phyloP scores from a whole-genome alignment of 768 basidiomycete species.

The Agrocybe pediades region DNA sequence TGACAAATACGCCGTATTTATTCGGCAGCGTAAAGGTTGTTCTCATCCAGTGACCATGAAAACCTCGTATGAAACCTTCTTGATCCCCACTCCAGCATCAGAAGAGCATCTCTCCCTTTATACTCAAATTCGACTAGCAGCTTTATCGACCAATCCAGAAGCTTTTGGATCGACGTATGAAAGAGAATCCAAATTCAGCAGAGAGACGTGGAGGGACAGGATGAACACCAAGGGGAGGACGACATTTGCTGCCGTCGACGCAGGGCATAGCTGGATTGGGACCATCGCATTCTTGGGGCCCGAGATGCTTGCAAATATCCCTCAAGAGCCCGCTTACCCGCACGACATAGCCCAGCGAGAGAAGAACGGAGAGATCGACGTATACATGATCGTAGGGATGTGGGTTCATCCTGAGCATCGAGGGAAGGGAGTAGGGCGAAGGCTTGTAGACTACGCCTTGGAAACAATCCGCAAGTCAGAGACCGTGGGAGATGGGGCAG shows the following conservation, averaged over 20 bases:
- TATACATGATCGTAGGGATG: slow-evolving; percentile 14
- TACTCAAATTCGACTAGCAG: slow-evolving; percentile 5
- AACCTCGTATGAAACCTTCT: neutral
- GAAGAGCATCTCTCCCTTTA: neutral
- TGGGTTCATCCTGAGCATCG: slow-evolving; percentile 13
- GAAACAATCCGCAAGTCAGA: neutral
- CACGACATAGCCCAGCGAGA: neutral
- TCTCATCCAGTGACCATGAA: too few relatives aligned
- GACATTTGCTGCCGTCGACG: slow-evolving; percentile 1
- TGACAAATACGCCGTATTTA: too few relatives aligned
- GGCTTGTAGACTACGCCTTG: slow-evolving; percentile 6
- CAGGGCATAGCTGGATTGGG: slow-evolving; percentile 8
- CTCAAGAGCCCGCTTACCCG: neutral
- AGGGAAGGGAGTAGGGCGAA: slow-evolving; percentile 4
- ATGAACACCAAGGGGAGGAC: slow-evolving; percentile 6
- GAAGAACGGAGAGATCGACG: neutral
- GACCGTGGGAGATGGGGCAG: neutral
- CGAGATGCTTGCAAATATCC: neutral
- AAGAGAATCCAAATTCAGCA: neutral
- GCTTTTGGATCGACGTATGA: slow-evolving; percentile 13
- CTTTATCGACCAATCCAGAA: slow-evolving; percentile 7
- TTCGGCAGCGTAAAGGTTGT: too few relatives aligned
- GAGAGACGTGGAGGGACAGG: slow-evolving; percentile 3
- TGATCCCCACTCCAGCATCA: slow-evolving; percentile 8
- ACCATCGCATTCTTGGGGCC: slow-evolving; percentile 7